Conservation (phyloP, 1,139 yeast genomes). For the Pichia inconspicua region DNA sequence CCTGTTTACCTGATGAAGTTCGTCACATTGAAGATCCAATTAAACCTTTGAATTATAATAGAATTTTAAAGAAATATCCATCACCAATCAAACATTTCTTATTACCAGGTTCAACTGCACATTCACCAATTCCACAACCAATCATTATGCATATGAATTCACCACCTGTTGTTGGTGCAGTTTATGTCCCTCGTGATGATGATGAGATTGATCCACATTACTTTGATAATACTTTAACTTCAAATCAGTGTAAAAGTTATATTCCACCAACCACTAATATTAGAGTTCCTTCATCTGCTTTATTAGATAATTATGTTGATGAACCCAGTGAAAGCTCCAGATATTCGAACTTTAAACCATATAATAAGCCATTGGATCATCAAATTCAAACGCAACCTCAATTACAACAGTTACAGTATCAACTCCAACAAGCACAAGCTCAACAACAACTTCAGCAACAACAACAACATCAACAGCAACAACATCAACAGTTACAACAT, state of each 20-base stretch:
- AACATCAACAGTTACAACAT: background rate
- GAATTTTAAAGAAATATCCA: constrained; percentile 65
- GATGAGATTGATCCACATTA: constrained; percentile 76
- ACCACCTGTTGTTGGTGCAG: constrained; percentile 90
- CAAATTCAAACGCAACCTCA: background rate
- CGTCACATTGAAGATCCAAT: constrained; percentile 83
- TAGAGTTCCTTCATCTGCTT: constrained; percentile 27
- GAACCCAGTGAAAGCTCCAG: constrained; percentile 1
- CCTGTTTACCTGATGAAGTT: constrained; percentile 94
- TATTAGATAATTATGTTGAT: constrained; percentile 12
- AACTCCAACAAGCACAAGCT: background rate
- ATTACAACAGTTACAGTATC: background rate
- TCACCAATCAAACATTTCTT: constrained; percentile 78
- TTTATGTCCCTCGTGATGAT: constrained; percentile 66
- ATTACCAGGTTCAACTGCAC: constrained; percentile 62
- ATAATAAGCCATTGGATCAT: constrained; percentile 1
- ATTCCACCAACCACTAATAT: constrained; percentile 25
- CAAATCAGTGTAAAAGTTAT: constrained; percentile 23
- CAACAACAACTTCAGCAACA: background rate
- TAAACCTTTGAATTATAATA: constrained; percentile 47
- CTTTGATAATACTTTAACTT: constrained; percentile 34
- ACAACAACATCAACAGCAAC: background rate
- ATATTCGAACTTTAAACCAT: background rate
- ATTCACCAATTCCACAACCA: constrained; percentile 78
- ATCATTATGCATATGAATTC: constrained; percentile 74